Percentiles rank a stretch among this genome's conserved stretches.
Evolutionary conservation across 1,284 basidiomycete species (phyloP).

Genomic region (Farysia itapuensis): DNA sequence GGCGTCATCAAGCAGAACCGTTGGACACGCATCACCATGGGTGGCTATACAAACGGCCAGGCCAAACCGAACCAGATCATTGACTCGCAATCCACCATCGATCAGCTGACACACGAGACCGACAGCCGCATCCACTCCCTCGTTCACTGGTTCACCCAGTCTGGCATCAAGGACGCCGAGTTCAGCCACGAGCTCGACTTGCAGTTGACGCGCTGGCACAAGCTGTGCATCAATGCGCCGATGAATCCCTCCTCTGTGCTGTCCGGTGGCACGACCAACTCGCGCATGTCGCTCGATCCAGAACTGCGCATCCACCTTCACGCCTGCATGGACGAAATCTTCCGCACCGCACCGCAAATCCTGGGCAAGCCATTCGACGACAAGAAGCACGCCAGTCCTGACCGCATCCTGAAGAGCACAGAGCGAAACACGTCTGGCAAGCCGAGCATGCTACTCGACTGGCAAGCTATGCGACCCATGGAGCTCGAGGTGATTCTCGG

Average conservation of each 20-base stretch:
- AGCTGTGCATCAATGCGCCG: slow-evolving; percentile 61
- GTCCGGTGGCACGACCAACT: slow-evolving; percentile 61
- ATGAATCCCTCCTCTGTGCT: slow-evolving; percentile 63
- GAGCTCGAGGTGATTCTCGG: slow-evolving; percentile 62
- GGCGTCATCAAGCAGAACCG: slow-evolving; percentile 61
- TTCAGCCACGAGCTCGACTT: slow-evolving; percentile 59
- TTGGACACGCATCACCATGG: slow-evolving; percentile 63
- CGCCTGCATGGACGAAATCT: slow-evolving; percentile 62
- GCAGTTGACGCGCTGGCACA: slow-evolving; percentile 63
- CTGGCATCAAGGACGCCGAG: slow-evolving; percentile 62
- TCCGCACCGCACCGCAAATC: slow-evolving; percentile 58
- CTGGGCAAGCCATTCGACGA: slow-evolving; percentile 58
- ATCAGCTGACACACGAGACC: slow-evolving; percentile 5
- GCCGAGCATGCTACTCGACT: slow-evolving; percentile 63
- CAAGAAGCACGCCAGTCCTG: slow-evolving; percentile 58
- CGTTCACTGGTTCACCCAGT: slow-evolving; percentile 51
- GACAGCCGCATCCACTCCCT: slow-evolving; percentile 37
- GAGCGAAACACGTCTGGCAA: slow-evolving; percentile 60
- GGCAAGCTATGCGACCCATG: slow-evolving; percentile 59
- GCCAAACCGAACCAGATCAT: slow-evolving; percentile 26
- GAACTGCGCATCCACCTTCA: slow-evolving; percentile 58
- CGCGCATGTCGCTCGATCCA: slow-evolving; percentile 60
- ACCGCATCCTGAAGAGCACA: slow-evolving; percentile 59
- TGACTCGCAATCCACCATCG: slow-evolving; percentile 8
- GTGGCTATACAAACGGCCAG: slow-evolving; percentile 58